Conservation (phyloP, 768 basidiomycete species). For the Cyclocybe cylindracea region DNA sequence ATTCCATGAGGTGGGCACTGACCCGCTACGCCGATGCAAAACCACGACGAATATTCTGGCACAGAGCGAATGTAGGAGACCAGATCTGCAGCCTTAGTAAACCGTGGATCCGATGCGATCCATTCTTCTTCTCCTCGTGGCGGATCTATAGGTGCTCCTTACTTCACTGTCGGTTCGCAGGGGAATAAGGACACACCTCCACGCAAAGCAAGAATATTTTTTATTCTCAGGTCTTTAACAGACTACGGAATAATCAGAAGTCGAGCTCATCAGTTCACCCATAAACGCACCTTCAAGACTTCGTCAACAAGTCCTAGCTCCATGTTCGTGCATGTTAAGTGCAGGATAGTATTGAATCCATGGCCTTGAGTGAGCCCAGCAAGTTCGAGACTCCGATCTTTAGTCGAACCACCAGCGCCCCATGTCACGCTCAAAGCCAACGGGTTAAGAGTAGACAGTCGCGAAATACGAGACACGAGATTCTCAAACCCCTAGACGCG, state of each 20-base stretch:
- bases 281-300: constrained; percentile 67
- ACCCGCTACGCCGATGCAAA: constrained; percentile 97
- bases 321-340: constrained; percentile 98
- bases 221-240: constrained; percentile 80
- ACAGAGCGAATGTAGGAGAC: constrained; percentile 83
- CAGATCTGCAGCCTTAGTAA: constrained; percentile 86
- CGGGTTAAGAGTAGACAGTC: constrained; percentile 75
- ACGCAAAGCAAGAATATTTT: constrained; percentile 88
- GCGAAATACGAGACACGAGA: constrained; percentile 81
- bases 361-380: constrained; percentile 75
- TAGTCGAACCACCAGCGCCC: constrained; percentile 96
- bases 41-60: constrained; percentile 76
- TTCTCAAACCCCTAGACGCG: constrained; percentile 81
- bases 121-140: constrained; percentile 94
- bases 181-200: constrained; percentile 59
- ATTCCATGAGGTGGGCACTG: constrained; percentile 5
- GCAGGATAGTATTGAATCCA: constrained; percentile 86
- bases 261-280: neutral
- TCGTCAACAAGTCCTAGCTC: constrained; percentile 83
- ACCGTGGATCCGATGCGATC: constrained; percentile 82
- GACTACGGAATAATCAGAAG: constrained; percentile 40
- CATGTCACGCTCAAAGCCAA: constrained; percentile 92
- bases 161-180: neutral
- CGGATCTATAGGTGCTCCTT: constrained; percentile 59
- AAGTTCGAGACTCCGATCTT: constrained; percentile 83